These are phyloP conservation scores for Hansenula sp. DNA, from an alignment of 1,139 yeast species.

Conservation along the genomic window DNA sequence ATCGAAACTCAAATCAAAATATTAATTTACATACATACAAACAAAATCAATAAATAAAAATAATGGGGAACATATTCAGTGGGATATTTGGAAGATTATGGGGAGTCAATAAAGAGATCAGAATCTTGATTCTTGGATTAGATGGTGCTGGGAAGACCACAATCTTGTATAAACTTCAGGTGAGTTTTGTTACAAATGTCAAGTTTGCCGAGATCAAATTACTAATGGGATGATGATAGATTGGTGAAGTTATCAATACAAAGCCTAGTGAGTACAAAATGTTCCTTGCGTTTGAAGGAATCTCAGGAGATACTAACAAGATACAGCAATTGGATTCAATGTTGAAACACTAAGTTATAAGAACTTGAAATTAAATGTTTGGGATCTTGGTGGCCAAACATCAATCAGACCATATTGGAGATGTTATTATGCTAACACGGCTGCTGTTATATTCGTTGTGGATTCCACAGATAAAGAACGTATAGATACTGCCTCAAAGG, in stretches of 20 bases:
- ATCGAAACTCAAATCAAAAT: no score
- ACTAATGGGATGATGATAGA: conserved; percentile 18
- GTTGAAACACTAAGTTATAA: conserved; percentile 91
- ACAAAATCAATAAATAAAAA: no score
- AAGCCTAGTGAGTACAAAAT: conserved; percentile 65
- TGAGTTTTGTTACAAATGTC: conserved; percentile 12
- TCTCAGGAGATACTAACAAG: conserved; percentile 1
- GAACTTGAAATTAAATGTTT: conserved; percentile 81
- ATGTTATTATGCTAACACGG: conserved; percentile 93
- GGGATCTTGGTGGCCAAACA: conserved; percentile 97
- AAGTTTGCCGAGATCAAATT: not conserved
- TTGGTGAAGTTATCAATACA: conserved; percentile 92
- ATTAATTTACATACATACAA: no score
- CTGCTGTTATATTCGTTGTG: conserved; percentile 94
- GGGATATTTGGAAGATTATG: conserved; percentile 81
- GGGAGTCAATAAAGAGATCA: conserved; percentile 87
- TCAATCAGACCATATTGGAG: conserved; percentile 98
- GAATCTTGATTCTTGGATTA: conserved; percentile 86
- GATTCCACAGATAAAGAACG: conserved; percentile 97
- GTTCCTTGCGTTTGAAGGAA: no score
- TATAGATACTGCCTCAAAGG: conserved; percentile 82
- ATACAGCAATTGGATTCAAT: conserved; percentile 80
- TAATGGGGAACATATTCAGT: conserved; percentile 84
- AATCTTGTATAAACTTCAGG: conserved; percentile 82
- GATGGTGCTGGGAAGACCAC: conserved; percentile 99